phyloP scores from a whole-genome alignment of 2,329 filamentous ascomycete genomes.

The Stachybotrys chartarum region DNA sequence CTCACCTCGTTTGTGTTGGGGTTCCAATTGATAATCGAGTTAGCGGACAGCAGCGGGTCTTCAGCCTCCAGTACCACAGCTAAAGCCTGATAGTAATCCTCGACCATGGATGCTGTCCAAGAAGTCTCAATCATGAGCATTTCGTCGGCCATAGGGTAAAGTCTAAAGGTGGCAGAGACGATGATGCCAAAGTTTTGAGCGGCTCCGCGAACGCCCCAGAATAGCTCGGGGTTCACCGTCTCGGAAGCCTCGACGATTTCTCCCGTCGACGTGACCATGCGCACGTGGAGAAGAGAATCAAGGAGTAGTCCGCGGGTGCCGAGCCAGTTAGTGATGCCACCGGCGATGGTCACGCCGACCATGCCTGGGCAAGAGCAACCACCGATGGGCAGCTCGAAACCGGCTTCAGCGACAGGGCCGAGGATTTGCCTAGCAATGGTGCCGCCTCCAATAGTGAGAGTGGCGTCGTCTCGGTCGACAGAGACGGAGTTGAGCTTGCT shows the following conservation, averaged over 20 bases:
- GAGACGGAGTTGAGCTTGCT: neutral
- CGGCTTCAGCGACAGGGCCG: neutral
- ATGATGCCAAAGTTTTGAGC: conserved; percentile 37
- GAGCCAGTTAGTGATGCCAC: neutral
- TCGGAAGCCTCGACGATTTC: conserved; percentile 28
- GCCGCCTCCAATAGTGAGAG: neutral
- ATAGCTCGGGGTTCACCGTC: conserved; percentile 32
- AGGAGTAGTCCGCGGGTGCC: conserved; percentile 38
- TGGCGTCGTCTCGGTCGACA: neutral
- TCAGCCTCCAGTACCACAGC: neutral
- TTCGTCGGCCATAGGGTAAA: neutral
- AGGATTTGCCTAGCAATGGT: neutral
- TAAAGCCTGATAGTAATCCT: neutral
- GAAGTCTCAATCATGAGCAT: neutral
- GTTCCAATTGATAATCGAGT: neutral
- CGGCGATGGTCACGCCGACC: neutral
- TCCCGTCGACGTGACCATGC: conserved; percentile 32
- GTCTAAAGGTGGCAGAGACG: conserved; percentile 5
- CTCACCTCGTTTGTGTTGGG: neutral
- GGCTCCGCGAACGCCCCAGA: conserved; percentile 43
- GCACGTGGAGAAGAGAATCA: conserved; percentile 31
- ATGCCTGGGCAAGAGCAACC: neutral
- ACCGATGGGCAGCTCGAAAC: neutral
- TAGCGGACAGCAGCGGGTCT: neutral
- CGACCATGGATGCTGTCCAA: neutral